These are phyloP conservation scores for Leishmania amazonensis DNA, from an alignment of 208 protist species.

Conservation along the genomic window DNA sequence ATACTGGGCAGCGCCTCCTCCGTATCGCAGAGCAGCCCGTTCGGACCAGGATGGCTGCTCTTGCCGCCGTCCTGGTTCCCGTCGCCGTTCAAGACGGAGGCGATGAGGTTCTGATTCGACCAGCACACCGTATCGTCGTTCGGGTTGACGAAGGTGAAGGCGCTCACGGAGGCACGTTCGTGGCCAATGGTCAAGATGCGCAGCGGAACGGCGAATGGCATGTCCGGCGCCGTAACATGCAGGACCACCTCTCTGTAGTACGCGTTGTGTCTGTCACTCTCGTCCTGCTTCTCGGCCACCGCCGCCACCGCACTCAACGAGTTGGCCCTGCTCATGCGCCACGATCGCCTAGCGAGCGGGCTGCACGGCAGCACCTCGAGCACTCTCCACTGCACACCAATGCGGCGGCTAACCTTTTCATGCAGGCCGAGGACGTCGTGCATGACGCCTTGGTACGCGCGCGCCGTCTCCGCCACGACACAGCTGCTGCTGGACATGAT, in stretches of 20 bases:
- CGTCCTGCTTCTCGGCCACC: background rate
- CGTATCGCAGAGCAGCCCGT: conserved; percentile 33
- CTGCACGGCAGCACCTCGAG: conserved; percentile 18
- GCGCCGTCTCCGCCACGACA: conserved; percentile 4
- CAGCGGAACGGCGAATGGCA: conserved; percentile 26
- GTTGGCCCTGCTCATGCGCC: background rate
- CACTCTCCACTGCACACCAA: conserved; percentile 28
- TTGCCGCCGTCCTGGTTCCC: background rate
- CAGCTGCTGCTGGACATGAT: conserved; percentile 6
- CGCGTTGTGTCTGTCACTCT: background rate
- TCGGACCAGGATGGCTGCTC: conserved; percentile 1
- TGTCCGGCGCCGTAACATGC: conserved; percentile 26
- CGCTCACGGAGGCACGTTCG: conserved; percentile 46
- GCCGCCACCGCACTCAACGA: background rate
- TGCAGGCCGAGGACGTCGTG: conserved; percentile 21
- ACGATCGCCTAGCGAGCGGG: background rate
- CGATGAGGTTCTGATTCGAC: conserved; percentile 47
- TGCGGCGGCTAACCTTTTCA: conserved; percentile 14
- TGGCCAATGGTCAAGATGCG: conserved; percentile 47
- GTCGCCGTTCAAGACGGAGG: conserved; percentile 10
- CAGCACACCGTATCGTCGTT: conserved; percentile 37
- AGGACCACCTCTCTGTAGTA: conserved; percentile 33
- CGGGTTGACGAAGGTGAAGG: conserved; percentile 39
- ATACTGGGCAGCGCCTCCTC: conserved; percentile 38
- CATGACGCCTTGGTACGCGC: conserved; percentile 24